Percentiles rank a stretch among this genome's conserved stretches.
phyloP scores from a whole-genome alignment of 2,329 filamentous ascomycete species.

The Phialophora macrospora region DNA sequence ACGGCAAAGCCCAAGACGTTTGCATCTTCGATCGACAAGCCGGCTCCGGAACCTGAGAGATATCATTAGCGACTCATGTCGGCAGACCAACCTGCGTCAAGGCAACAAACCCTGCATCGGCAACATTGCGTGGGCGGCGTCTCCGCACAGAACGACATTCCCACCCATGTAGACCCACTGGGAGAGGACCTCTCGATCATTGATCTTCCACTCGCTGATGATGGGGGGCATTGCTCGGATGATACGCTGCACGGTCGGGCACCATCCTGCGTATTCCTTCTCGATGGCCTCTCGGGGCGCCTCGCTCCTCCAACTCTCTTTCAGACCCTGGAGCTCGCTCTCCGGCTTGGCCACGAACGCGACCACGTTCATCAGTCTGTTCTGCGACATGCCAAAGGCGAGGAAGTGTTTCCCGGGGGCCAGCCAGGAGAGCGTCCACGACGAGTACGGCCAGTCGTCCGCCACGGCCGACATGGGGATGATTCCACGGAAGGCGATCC shows the following conservation, averaged over 20 bases:
- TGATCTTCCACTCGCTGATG: conserved; percentile 20
- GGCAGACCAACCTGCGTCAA: neutral
- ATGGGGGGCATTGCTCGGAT: conserved; percentile 11
- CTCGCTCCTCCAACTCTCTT: conserved; percentile 19
- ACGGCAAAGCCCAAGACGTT: conserved; percentile 16
- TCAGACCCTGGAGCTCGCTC: conserved; percentile 15
- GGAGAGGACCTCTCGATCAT: conserved; percentile 14
- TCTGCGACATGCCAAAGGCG: conserved; percentile 17
- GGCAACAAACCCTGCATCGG: conserved; percentile 16
- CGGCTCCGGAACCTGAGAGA: conserved; percentile 10
- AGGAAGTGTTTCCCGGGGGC: conserved; percentile 15
- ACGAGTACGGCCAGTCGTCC: conserved; percentile 13
- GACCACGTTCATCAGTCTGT: conserved; percentile 20
- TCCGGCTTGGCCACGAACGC: conserved; percentile 19
- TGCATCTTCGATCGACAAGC: conserved; percentile 17
- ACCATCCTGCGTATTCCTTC: conserved; percentile 20
- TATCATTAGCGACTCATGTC: neutral
- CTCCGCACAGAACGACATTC: conserved; percentile 14
- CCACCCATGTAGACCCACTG: conserved; percentile 19
- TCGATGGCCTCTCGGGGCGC: conserved; percentile 16
- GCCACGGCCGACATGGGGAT: conserved; percentile 15
- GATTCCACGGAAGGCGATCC: conserved; percentile 9
- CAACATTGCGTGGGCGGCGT: conserved; percentile 18
- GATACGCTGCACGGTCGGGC: conserved; percentile 15
- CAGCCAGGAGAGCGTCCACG: conserved; percentile 18